Conservation (phyloP, 495 filamentous ascomycete genomes). For the Hypoxylon trugodes region DNA sequence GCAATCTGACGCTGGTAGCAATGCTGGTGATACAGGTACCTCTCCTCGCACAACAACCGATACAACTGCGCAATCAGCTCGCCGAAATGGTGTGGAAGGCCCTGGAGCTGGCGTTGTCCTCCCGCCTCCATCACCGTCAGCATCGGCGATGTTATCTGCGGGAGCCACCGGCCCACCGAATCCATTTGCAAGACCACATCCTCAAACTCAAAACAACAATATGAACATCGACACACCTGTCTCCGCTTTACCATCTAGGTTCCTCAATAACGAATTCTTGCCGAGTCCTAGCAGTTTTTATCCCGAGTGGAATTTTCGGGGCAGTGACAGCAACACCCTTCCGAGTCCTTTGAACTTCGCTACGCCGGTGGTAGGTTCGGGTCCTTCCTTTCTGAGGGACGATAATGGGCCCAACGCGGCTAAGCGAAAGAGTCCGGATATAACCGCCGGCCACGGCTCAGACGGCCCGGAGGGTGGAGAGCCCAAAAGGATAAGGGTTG, state of each 20-base stretch:
- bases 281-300: constrained; percentile 92
- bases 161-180: constrained; percentile 94
- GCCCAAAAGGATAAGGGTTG: constrained; percentile 55
- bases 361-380: constrained; percentile 79
- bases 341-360: constrained; percentile 92
- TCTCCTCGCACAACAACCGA: constrained; percentile 74
- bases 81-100: constrained; percentile 59
- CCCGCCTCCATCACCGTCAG: constrained; percentile 91
- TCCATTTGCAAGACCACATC: constrained; percentile 87
- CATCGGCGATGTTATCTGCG: constrained; percentile 81
- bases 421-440: constrained; percentile 61
- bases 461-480: constrained; percentile 50
- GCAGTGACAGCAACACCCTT: constrained; percentile 78
- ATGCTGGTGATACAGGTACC: constrained; percentile 71
- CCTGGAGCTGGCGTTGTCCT: constrained; percentile 75
- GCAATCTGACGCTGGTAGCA: constrained; percentile 80
- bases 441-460: constrained; percentile 42
- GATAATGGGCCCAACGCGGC: constrained; percentile 45
- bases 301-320: constrained; percentile 81
- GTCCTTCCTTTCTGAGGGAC: constrained; percentile 72
- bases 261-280: constrained; percentile 83
- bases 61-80: constrained; percentile 47
- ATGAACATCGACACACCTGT: constrained; percentile 93
- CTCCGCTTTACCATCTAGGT: constrained; percentile 94
- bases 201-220: constrained; percentile 67